phyloP scores from a whole-genome alignment of 805 yeast genomes.

The Hanseniaspora singularis region DNA sequence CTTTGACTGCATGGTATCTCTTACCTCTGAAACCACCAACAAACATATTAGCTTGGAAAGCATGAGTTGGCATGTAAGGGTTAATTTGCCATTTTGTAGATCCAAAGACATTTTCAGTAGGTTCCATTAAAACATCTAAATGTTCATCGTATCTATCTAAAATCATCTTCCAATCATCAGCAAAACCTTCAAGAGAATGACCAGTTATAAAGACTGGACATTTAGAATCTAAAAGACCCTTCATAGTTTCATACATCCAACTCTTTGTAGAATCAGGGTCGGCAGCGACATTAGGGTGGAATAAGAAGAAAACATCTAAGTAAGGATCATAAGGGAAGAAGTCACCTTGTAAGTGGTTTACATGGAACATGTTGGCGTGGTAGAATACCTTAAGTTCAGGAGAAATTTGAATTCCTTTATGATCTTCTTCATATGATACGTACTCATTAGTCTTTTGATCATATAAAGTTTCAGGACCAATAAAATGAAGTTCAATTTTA shows the following conservation, averaged over 20 bases:
- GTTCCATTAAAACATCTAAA: conserved; percentile 69
- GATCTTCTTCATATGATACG: conserved; percentile 47
- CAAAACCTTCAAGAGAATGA: conserved; percentile 61
- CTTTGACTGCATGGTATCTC: conserved; percentile 74
- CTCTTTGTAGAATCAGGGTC: conserved; percentile 56
- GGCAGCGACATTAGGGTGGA: conserved; percentile 90
- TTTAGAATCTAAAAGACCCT: conserved; percentile 81
- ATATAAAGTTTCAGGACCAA: conserved; percentile 84
- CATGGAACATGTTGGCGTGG: conserved; percentile 87
- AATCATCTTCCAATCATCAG: conserved; percentile 63
- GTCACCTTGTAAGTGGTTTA: conserved; percentile 80
- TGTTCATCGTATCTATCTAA: conserved; percentile 55
- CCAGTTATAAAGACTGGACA: conserved; percentile 89
- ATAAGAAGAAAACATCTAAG: conserved; percentile 78
- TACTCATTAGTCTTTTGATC: conserved; percentile 60
- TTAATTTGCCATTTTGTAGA: conserved; percentile 92
- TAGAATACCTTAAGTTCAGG: conserved; percentile 60
- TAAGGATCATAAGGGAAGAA: conserved; percentile 98
- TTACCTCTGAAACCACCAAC: conserved; percentile 91
- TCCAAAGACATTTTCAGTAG: conserved; percentile 58
- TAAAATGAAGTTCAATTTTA: conserved; percentile 74
- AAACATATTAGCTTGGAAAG: conserved; percentile 81
- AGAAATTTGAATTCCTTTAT: conserved; percentile 54
- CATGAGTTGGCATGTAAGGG: conserved; percentile 83
- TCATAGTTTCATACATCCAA: conserved; percentile 85